Evolutionary conservation across 371 early-diverging fungal genomes (phyloP).

Genomic region (Massospora cicadina): DNA sequence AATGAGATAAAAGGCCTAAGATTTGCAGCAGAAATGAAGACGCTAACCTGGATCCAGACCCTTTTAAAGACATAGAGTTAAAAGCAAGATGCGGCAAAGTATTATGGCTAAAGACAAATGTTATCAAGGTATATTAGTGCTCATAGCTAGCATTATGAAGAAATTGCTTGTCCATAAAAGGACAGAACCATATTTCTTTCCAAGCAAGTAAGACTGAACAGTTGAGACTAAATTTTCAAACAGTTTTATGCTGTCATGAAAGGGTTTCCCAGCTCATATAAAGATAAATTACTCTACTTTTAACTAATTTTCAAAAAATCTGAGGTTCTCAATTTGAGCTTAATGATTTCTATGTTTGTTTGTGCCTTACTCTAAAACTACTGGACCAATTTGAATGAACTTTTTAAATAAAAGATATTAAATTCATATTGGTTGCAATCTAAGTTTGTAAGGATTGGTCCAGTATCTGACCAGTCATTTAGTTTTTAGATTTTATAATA

Average conservation of each 20-base stretch:
- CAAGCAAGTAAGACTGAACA: constrained; percentile 45
- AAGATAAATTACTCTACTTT: neutral
- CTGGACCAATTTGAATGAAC: no score
- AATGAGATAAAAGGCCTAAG: constrained; percentile 53
- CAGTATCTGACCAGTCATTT: no score
- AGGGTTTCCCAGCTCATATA: neutral
- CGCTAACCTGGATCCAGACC: constrained; percentile 30
- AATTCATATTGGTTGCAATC: no score
- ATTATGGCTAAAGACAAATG: constrained; percentile 43
- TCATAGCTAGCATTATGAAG: constrained; percentile 40
- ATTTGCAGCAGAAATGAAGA: constrained; percentile 32
- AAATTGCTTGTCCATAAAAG: constrained; percentile 50
- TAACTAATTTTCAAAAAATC: neutral
- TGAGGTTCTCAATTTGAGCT: no score
- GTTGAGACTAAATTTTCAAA: constrained; percentile 39
- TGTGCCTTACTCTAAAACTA: no score
- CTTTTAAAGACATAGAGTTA: constrained; percentile 47
- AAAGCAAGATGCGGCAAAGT: constrained; percentile 38
- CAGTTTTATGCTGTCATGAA: neutral
- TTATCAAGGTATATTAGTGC: constrained; percentile 43
- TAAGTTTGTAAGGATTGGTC: no score
- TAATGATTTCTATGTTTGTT: no score
- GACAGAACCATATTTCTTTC: constrained; percentile 34
- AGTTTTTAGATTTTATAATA: no score
- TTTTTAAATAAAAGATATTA: no score